Evolutionary conservation across 805 yeast genomes (phyloP), one percentile per base, ranked within the genome.

Genomic region (Zygoascus biomembranicola): DNA sequence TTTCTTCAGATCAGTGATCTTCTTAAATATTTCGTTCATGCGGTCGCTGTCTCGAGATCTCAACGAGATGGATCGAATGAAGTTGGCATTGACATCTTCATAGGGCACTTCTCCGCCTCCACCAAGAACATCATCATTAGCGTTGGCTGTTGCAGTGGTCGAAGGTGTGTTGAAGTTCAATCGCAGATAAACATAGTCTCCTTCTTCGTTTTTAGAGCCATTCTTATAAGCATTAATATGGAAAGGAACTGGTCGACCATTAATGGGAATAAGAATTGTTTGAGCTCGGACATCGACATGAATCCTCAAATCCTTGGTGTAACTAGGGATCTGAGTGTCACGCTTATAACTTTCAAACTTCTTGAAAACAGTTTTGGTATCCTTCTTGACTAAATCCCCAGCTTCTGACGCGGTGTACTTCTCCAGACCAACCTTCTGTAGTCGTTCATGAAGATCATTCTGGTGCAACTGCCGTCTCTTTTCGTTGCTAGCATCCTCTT

Each of bases 231-330:
- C 77, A 68, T 89, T 89, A 65, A 92, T 90, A 68, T 92, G 99
- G 76, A 94, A 92, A 23, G 99, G 99, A 51, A 94, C 98, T 1
- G 98, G 97, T 64, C 98, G 79, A 58, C 99, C 99, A 63, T 85
- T 80, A 55, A 92, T 85, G 50, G 99, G 99, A 55, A 92, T 73
- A 56, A 92, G 80, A 53, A 92, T 85, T 1, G 97, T 87, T 70
- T 90, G 97, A 54, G 86, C 79, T 64, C 87, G 88, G 67, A 81
- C 77, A 67, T 92, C 99, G 54, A 94, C 90, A 66, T 85, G 90
- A 56, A 92, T 82, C 65, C 83, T 83, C 67, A 94, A 75, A 66
- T 90, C 97, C 63, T 84, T 81, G 18, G 90, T 95, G 61, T 79
- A 79, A 39, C 75, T 71, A 43, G 99, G 98, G 58, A 92, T 84